Base-by-base conservation (phyloP, 2,329 filamentous ascomycete species). In the Diplodia corticola region DNA sequence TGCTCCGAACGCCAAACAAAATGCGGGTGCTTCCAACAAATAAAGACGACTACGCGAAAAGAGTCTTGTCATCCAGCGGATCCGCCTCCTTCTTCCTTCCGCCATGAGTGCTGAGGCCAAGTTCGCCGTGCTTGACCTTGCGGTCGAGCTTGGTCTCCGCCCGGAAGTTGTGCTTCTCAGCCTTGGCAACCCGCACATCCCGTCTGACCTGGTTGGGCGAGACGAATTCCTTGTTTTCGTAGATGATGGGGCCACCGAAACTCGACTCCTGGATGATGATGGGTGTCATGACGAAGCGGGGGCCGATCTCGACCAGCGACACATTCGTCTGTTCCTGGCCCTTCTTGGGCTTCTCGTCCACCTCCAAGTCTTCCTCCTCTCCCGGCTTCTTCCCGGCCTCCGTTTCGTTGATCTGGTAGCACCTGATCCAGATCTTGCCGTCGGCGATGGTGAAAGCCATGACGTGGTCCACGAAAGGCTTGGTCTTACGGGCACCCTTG, bases 221-320 rank as follows among this genome's bases (percentile, higher is more conserved):
- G 64, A 99, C 91, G 73, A 97, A 99, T 78, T 97, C 90, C 84
- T 92, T 95, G 83, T 98, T 98, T 83, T 98, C 92, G 81, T 96
- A 99, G 75, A 99, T 96, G 70, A 98, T 92, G 3, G 95, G 94
- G 0, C 95, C 95, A 64, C 94, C 94, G 72, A 99, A 98, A 68
- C 91, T 93, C 50, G 92, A 93, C 77, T 99, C 95, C 72, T 96
- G 88, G 71, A 98, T 97, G 66, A 98, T 89, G 70, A 97, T 97
- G 0, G 95, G 94, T 28, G 93, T 97, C 60, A 97, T 83, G 33
- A 97, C 93, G 71, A 97, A 94, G 53, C 95, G 87, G 0, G 95
- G 95, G 0, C 95, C 95, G 69, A 99, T 96, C 80, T 99, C 95
- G 1, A 97, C 88, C 26, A 99, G 84, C 67, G 85, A 90, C 69